Conservation (phyloP, 495 filamentous ascomycete species). For the Hyphodiscus hymeniophilus region DNA sequence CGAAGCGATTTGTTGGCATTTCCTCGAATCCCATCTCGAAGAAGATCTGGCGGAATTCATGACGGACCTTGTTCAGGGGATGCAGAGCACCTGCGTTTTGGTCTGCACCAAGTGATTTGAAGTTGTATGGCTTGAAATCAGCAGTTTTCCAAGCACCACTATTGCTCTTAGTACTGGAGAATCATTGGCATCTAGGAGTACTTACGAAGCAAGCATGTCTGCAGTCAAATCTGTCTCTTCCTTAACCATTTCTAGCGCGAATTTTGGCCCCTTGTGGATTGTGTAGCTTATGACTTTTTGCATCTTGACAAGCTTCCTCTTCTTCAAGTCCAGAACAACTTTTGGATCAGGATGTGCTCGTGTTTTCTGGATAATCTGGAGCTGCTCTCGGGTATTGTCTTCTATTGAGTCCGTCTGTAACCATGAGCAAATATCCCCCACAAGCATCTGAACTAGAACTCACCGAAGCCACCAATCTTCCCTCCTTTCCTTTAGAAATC, state of each 20-base stretch:
- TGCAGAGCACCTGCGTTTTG: conserved; percentile 81
- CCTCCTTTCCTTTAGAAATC: conserved; percentile 82
- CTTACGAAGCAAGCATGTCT: conserved; percentile 71
- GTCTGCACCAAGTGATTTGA: conserved; percentile 77
- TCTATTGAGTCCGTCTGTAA: conserved; percentile 56
- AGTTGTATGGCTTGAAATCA: conserved; percentile 94
- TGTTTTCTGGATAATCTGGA: conserved; percentile 60
- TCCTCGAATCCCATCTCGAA: conserved; percentile 87
- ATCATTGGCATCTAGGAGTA: not conserved
- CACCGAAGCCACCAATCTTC: conserved; percentile 35
- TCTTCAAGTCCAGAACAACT: conserved; percentile 69
- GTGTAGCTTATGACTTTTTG: conserved; percentile 81
- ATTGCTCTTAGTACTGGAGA: conserved; percentile 8
- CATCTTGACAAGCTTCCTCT: conserved; percentile 74
- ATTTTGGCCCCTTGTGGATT: conserved; percentile 79
- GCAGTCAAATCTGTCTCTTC: conserved; percentile 93
- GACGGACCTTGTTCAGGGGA: conserved; percentile 87
- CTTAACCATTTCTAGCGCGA: conserved; percentile 72
- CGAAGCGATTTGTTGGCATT: conserved; percentile 75
- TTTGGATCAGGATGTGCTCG: conserved; percentile 62
- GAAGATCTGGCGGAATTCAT: conserved; percentile 94
- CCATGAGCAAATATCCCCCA: conserved; percentile 17
- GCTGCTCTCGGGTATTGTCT: conserved; percentile 67
- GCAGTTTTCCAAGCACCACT: conserved; percentile 76
- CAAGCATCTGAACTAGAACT: conserved; percentile 21